Conservation (phyloP, 2,329 filamentous ascomycete species). For the Alternaria postmessia region DNA sequence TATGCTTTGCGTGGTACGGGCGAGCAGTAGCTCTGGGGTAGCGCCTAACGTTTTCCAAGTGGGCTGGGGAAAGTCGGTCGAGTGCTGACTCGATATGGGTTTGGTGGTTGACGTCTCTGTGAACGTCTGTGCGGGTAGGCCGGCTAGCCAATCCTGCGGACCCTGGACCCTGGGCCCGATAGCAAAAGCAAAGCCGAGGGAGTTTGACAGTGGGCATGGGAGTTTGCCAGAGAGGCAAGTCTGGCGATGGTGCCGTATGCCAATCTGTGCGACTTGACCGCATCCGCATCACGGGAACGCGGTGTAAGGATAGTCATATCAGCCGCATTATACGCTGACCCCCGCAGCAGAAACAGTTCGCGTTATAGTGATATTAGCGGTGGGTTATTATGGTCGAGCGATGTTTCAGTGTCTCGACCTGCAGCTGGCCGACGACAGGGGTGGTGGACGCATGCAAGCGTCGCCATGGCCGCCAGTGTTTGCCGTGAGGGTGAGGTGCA, state of each 20-base stretch:
- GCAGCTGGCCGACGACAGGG: slow-evolving; percentile 15
- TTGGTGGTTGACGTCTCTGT: slow-evolving; percentile 9
- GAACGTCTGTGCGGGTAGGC: slow-evolving; percentile 8
- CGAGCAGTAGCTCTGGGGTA: slow-evolving; percentile 9
- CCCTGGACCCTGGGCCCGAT: not conserved
- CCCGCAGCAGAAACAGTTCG: slow-evolving; percentile 22
- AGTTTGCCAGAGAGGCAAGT: not conserved
- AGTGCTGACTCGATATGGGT: slow-evolving; percentile 12
- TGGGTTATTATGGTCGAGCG: slow-evolving; percentile 16
- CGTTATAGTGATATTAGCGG: slow-evolving; percentile 18
- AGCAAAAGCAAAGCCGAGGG: not conserved
- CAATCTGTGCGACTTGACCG: not conserved
- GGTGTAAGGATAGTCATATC: not conserved
- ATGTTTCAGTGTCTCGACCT: slow-evolving; percentile 22
- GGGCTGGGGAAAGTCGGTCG: slow-evolving; percentile 11
- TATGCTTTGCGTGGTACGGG: not conserved
- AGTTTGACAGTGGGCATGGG: not conserved
- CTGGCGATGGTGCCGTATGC: slow-evolving; percentile 1
- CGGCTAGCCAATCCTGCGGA: slow-evolving; percentile 1
- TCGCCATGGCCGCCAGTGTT: not conserved
- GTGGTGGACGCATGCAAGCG: slow-evolving; percentile 3
- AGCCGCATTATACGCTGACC: slow-evolving; percentile 2
- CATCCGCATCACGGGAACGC: not conserved
- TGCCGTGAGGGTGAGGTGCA: slow-evolving; percentile 7
- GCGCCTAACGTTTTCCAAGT: not conserved